Evolutionary conservation across 495 filamentous ascomycete genomes (phyloP).

Genomic region (Penicillium robsamsonii): DNA sequence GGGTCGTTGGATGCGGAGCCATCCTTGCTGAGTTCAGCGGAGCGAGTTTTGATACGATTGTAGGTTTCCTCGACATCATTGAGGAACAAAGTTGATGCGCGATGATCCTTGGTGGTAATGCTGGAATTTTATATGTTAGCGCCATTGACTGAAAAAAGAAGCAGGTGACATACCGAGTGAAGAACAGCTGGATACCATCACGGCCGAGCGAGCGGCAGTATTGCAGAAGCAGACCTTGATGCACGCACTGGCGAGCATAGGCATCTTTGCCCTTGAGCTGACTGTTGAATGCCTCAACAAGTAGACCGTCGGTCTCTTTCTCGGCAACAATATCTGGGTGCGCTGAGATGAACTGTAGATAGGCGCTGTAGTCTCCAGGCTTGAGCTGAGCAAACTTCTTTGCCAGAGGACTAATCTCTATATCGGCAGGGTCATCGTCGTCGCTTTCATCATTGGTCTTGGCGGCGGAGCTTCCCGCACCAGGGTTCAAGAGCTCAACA

Average conservation of each 20-base stretch:
- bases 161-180: conserved; percentile 63
- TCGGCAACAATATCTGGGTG: conserved; percentile 79
- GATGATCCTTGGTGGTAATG: conserved; percentile 86
- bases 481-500: conserved; percentile 82
- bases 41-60: conserved; percentile 70
- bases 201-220: conserved; percentile 87
- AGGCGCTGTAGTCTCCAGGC: conserved; percentile 67
- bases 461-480: conserved; percentile 43
- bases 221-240: conserved; percentile 88
- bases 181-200: conserved; percentile 90
- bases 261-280: conserved; percentile 72
- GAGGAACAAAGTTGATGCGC: conserved; percentile 86
- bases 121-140: conserved; percentile 39
- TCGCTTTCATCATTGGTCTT: conserved; percentile 58
- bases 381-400: conserved; percentile 78
- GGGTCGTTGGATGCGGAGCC: conserved; percentile 63
- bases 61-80: conserved; percentile 92
- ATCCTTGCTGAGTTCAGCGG: conserved; percentile 69
- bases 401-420: conserved; percentile 72
- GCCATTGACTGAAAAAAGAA: conserved; percentile 5
- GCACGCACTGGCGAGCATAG: conserved; percentile 83
- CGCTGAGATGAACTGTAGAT: conserved; percentile 68
- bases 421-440: conserved; percentile 66
- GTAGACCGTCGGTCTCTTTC: conserved; percentile 84
- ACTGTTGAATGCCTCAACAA: conserved; percentile 87